phyloP scores from a whole-genome alignment of 1,139 yeast species.

The Geotrichum candidum region DNA sequence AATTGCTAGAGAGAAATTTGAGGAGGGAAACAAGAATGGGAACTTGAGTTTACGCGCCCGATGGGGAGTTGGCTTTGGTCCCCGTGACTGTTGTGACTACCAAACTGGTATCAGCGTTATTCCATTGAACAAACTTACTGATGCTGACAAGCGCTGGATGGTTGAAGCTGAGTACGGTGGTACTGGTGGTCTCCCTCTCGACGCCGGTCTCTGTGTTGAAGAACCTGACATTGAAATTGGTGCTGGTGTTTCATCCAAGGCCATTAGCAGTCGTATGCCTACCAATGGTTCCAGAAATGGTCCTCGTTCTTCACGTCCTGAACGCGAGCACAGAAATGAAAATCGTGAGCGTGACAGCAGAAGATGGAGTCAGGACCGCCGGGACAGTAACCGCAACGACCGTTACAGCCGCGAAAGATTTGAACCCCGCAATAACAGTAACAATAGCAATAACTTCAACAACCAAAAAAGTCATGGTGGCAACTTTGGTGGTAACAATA shows the following conservation, averaged over 20 bases:
- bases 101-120: conserved; percentile 84
- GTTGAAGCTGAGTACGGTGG: conserved; percentile 96
- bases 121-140: conserved; percentile 82
- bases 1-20: conserved; percentile 47
- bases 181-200: conserved; percentile 83
- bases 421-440: conserved; percentile 1
- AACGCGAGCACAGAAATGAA: conserved; percentile 13
- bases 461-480: not conserved
- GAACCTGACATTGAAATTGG: conserved; percentile 98
- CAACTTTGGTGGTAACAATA: conserved; percentile 4
- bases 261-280: conserved; percentile 46
- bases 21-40: conserved; percentile 49
- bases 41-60: conserved; percentile 62
- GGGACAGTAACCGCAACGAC: conserved; percentile 8
- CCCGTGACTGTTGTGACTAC: conserved; percentile 95
- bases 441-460: conserved; percentile 2
- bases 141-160: conserved; percentile 88
- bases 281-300: conserved; percentile 74
- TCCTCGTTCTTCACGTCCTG: conserved; percentile 56
- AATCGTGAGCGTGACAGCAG: conserved; percentile 11
- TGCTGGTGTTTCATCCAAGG: conserved; percentile 87
- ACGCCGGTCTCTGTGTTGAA: conserved; percentile 77
- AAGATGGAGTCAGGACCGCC: conserved; percentile 9
- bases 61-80: conserved; percentile 99
- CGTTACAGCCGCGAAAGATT: conserved; percentile 6